A percentile compares a stretch with the other conserved stretches of the same genome.
Evolutionary conservation across 176 grass and related monocot species (phyloP).

Genomic region (Olyra latifolia): DNA sequence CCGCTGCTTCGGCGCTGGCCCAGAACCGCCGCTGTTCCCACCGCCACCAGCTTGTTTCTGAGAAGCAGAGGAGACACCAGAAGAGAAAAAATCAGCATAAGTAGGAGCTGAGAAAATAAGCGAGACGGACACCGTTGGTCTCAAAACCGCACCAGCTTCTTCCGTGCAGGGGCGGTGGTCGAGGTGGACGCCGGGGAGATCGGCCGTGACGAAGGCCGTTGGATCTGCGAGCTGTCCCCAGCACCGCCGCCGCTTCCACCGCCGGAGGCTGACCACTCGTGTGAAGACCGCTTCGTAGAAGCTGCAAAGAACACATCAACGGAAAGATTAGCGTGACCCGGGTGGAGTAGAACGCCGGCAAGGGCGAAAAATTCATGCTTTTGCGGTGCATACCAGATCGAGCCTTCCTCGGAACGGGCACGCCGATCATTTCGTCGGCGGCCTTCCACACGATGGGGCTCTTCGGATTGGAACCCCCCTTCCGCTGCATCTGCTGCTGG

Average conservation of each 20-base stretch:
- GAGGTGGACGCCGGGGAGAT: conserved; percentile 80
- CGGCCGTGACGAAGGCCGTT: conserved; percentile 65
- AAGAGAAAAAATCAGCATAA: conserved; percentile 22
- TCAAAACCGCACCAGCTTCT: conserved; percentile 65
- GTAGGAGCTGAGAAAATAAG: conserved; percentile 4
- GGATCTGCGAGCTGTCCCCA: conserved; percentile 59
- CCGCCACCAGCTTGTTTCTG: conserved; percentile 64
- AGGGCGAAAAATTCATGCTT: not conserved
- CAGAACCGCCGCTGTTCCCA: conserved; percentile 30
- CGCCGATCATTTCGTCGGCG: conserved; percentile 98
- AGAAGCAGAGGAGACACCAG: not conserved
- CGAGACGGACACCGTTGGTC: not conserved
- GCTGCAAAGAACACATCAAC: conserved; percentile 35
- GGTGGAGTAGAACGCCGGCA: not conserved
- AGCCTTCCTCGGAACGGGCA: conserved; percentile 87
- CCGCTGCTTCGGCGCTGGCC: conserved; percentile 41
- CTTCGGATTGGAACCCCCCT: conserved; percentile 54
- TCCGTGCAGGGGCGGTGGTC: conserved; percentile 51
- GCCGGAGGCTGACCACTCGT: conserved; percentile 66
- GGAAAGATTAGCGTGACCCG: conserved; percentile 26
- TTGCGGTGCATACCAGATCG: conserved; percentile 61
- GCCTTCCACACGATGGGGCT: conserved; percentile 51
- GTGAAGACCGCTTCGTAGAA: conserved; percentile 68
- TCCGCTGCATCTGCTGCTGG: conserved; percentile 65
- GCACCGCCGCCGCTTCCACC: conserved; percentile 44